Evolutionary conservation across 108 stramenopile species (phyloP).

Genomic region (Nitzschia palea): DNA sequence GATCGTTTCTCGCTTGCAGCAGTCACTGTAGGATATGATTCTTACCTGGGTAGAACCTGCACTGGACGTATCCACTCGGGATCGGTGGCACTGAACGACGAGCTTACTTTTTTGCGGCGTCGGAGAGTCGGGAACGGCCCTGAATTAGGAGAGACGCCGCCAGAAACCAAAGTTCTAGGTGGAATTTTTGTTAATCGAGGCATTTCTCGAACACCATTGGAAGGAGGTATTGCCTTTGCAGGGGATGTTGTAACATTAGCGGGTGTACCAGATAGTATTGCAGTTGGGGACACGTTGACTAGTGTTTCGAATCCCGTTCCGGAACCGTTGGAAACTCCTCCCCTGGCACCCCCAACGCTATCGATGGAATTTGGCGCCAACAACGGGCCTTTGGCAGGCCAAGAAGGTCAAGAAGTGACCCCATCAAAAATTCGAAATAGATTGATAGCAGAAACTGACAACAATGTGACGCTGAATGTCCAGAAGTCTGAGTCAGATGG

Average conservation of each 20-base stretch:
- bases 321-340: slow-evolving; percentile 74
- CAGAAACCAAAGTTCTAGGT: slow-evolving; percentile 33
- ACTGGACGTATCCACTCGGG: slow-evolving; percentile 82
- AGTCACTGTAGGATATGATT: slow-evolving; percentile 85
- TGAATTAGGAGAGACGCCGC: not conserved
- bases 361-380: slow-evolving; percentile 97
- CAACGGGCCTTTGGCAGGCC: slow-evolving; percentile 93
- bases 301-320: slow-evolving; percentile 49
- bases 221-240: slow-evolving; percentile 74
- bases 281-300: slow-evolving; percentile 93
- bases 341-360: slow-evolving; percentile 93
- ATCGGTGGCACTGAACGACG: slow-evolving; percentile 47
- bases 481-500: slow-evolving; percentile 59
- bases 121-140: no score
- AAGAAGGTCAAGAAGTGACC: slow-evolving; percentile 90
- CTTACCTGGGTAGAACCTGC: slow-evolving; percentile 80
- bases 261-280: slow-evolving; percentile 84
- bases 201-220: slow-evolving; percentile 66
- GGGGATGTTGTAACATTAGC: slow-evolving; percentile 96
- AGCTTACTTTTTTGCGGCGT: slow-evolving; percentile 49
- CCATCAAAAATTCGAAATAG: slow-evolving; percentile 84
- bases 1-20: slow-evolving; percentile 85
- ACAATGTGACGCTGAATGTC: slow-evolving; percentile 92
- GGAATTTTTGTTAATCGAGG: slow-evolving; percentile 84
- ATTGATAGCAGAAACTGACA: slow-evolving; percentile 88